Percentiles rank a stretch among this genome's conserved stretches.
Evolutionary conservation across 257 asterid species (phyloP).

Genomic region (Solanum medicagineum): DNA sequence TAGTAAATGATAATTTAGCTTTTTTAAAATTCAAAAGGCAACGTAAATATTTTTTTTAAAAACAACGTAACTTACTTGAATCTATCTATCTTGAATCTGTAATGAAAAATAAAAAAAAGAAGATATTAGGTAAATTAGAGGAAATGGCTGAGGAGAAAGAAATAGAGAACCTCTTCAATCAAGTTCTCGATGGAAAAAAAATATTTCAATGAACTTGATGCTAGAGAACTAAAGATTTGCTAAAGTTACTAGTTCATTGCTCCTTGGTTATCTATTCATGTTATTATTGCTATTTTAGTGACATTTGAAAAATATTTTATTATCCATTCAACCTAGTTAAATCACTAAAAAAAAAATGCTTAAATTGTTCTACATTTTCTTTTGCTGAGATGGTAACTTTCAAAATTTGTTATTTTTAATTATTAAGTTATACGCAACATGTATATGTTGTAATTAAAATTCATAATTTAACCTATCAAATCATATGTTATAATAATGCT

Average conservation of each 20-base stretch:
- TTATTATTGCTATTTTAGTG: neutral
- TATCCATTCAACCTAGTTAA: neutral
- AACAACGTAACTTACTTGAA: no score
- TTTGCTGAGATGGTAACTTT: neutral
- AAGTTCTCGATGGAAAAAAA: neutral
- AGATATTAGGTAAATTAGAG: neutral
- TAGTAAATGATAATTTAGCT: constrained; percentile 10
- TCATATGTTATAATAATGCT: neutral
- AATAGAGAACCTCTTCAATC: neutral
- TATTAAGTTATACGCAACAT: neutral
- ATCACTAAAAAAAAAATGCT: neutral
- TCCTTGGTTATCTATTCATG: no score
- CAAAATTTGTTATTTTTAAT: neutral
- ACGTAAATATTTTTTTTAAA: no score
- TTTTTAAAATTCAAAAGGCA: constrained; percentile 1
- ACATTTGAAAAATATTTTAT: no score
- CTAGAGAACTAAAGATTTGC: neutral
- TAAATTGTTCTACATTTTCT: neutral
- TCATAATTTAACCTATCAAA: neutral
- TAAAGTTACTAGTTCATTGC: neutral
- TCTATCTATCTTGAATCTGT: neutral
- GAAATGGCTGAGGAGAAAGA: neutral
- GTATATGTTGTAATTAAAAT: neutral
- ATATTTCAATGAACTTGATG: neutral
- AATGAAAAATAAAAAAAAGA: neutral